A percentile compares a stretch with the other conserved stretches of the same genome.
Evolutionary conservation across 2,329 filamentous ascomycete genomes (phyloP).

Genomic region (Pseudocercospora pini-densiflorae): DNA sequence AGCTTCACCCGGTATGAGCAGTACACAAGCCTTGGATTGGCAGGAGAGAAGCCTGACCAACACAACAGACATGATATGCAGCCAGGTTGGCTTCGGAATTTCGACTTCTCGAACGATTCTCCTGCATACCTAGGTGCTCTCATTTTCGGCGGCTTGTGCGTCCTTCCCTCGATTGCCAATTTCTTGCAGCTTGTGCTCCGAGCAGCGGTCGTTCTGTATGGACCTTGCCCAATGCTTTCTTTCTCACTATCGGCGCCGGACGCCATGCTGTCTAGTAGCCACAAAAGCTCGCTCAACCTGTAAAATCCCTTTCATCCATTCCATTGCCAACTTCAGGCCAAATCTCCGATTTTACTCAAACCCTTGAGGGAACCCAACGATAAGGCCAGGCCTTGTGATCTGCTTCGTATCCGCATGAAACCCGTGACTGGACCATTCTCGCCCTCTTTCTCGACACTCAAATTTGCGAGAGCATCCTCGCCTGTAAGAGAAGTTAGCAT

Average conservation of each 20-base stretch:
- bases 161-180: not conserved
- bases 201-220: conserved; percentile 3
- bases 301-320: not conserved
- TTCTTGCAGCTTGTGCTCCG: not conserved
- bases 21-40: conserved; percentile 3
- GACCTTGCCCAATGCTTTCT: not conserved
- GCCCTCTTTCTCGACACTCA: conserved; percentile 97
- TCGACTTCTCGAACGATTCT: not conserved
- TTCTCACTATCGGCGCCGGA: conserved; percentile 11
- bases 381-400: conserved; percentile 91
- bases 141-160: not conserved
- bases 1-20: conserved; percentile 3
- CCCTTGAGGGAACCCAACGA: conserved; percentile 95
- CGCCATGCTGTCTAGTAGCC: conserved; percentile 7
- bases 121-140: not conserved
- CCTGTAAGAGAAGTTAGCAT: conserved; percentile 58
- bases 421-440: conserved; percentile 94
- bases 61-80: not conserved
- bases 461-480: conserved; percentile 95
- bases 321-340: conserved; percentile 17
- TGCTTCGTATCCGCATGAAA: conserved; percentile 96
- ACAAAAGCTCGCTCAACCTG: not conserved
- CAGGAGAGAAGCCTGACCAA: not conserved
- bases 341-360: conserved; percentile 69
- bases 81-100: not conserved